Base-by-base conservation (phyloP, 768 basidiomycete species). In the Termitomyces sp. region DNA sequence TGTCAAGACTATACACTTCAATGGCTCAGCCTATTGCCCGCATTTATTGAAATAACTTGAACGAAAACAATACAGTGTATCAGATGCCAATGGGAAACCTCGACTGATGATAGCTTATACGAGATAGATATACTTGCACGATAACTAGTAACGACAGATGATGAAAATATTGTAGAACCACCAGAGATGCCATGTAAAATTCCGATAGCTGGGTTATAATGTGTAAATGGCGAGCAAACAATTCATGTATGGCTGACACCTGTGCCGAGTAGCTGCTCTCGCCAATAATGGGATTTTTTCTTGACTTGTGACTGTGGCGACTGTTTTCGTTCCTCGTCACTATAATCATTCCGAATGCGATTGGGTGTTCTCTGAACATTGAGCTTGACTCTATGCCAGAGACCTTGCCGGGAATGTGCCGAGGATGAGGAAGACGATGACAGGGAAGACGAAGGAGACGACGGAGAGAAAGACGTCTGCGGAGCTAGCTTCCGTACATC, bases 381-480 rank as follows among this genome's bases (percentile, higher is more conserved):
- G 4, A 63, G 69, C 55, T 72, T 75, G 16, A 76, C 52, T 58
- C 73, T 78, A 27, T 70, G 65, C 78, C 78, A 80, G 3, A 80
- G 62, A 20, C 73, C 67, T 33, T 57, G 53, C 15, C 45, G 61
- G 18, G 58, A 37, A 6, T 16, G 13, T 30, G 55, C 22, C 30
- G 55, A 62, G 7, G 59, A 48, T 6, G 62, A 56, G 6, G 61
- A 44, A 6, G 63, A 57, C 0, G 61, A 58, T 11, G 64, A 55
- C 48, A 46, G 27, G 18, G 36, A 55, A 16, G 45, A 42, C n/a
- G 58, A 39, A 11, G 58, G 45, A 31, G 61, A 56, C 13, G 60
- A 61, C 5, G 60, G 52, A 31, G 60, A n/a, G 24, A 57, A 37
- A 31, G 46, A 60, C 20, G 44, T 42, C 39, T 30, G n/a, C 11